Evolutionary conservation across 306 rosid species (phyloP), one percentile per base, ranked within the genome.

Genomic region (Glycine latifolia): DNA sequence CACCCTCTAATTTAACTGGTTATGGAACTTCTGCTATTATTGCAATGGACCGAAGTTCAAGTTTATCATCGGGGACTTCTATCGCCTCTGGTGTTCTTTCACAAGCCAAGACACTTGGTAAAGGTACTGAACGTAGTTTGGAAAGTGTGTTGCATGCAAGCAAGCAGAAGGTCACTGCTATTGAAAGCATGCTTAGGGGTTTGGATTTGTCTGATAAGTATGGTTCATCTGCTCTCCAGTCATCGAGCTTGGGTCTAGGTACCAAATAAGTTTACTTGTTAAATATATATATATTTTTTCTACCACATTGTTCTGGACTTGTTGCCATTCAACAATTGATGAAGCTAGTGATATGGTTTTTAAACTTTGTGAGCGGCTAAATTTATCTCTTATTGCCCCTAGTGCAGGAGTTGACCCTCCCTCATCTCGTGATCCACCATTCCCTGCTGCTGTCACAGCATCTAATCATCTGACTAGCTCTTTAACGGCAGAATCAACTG

Each of bases 391-490:
- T 93, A 84, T 91, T 91, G 76, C 87, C 85, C 97, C 98, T 96
- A 90, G 98, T 90, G 97, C 99, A 96, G 99, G 99, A 91, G 98
- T 96, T 96, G 99, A 96, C 94, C 98, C 95, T 90, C 99, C 99
- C 88, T 94, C 99, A 73, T 92, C 98, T 90, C 99, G 99, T 81
- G 99, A 96, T 88, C 99, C 99, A 80, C 99, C 99, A 62, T 91
- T 87, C 82, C 99, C 99, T 82, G 95, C 98, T 67, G 90, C 94
- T 81, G 91, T 86, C 76, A 80, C 94, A 15, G 97, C 97, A 72
- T 91, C 97, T 85, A 92, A 88, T 87, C 87, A 92, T 79, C 84
- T 88, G 79, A 67, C 85, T 67, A 91, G 87, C 87, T 80, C 94
- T 80, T 91, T 80, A 66, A 86, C 56, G 49, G 67, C 89, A 50